Percentiles rank a stretch among this genome's conserved stretches.
Evolutionary conservation across 805 yeast genomes (phyloP).

Genomic region (Cyberlindnera lachancei): DNA sequence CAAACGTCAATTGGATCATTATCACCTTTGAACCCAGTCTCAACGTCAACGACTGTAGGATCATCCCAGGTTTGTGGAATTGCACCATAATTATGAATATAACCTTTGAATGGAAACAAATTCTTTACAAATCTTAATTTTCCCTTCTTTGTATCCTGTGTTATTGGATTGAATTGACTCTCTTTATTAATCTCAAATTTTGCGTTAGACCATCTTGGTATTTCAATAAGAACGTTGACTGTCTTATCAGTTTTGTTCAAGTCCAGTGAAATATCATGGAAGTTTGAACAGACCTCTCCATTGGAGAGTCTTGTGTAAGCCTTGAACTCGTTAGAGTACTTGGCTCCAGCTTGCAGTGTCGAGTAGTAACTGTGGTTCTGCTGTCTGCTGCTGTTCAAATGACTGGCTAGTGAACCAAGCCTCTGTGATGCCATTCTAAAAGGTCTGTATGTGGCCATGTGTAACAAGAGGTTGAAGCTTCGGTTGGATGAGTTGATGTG

Average conservation of each 20-base stretch:
- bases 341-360: constrained; percentile 90
- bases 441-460: too few relatives aligned
- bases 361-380: too few relatives aligned
- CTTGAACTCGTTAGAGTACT: constrained; percentile 89
- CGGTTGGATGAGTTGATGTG: too few relatives aligned
- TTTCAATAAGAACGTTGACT: constrained; percentile 66
- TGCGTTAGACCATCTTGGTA: constrained; percentile 78
- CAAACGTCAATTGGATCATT: constrained; percentile 94
- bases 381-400: not conserved
- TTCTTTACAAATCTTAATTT: constrained; percentile 69
- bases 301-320: constrained; percentile 71
- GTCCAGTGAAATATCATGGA: constrained; percentile 65
- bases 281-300: constrained; percentile 89
- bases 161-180: constrained; percentile 61
- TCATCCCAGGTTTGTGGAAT: constrained; percentile 97
- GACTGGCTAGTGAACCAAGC: not conserved
- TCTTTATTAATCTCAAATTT: constrained; percentile 69
- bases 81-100: constrained; percentile 84
- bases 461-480: too few relatives aligned
- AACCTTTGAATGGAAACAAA: constrained; percentile 77
- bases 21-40: constrained; percentile 56
- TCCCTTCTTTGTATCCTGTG: constrained; percentile 73
- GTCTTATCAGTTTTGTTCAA: constrained; percentile 34
- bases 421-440: constrained; percentile 1
- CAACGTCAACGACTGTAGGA: constrained; percentile 50